These are phyloP conservation scores for Litsea cubeba DNA, from an alignment of 164 flowering plant genomes.

Conservation along the genomic window DNA sequence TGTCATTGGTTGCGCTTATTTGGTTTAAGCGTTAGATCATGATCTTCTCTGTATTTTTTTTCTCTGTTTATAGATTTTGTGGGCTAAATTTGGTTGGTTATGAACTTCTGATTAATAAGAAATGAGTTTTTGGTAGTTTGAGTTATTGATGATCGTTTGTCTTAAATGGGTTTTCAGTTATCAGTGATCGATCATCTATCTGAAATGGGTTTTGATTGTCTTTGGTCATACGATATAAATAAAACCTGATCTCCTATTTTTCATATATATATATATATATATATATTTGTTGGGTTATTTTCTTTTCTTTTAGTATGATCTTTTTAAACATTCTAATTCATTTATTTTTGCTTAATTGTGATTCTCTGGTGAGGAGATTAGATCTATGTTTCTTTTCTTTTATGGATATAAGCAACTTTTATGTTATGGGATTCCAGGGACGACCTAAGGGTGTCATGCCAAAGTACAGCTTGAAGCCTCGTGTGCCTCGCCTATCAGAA, in stretches of 20 bases:
- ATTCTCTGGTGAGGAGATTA: background rate
- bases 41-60: background rate
- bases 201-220: too few species aligned
- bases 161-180: too few species aligned
- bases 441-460: slow-evolving; percentile 87
- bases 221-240: too few species aligned
- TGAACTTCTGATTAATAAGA: too few species aligned
- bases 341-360: background rate
- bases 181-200: too few species aligned
- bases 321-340: background rate
- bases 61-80: too few species aligned
- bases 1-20: background rate
- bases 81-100: too few species aligned
- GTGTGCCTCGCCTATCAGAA: slow-evolving; percentile 77
- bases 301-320: background rate
- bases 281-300: background rate
- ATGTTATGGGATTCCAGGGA: slow-evolving; percentile 39
- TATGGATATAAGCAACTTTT: background rate
- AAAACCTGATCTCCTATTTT: too few species aligned
- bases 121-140: too few species aligned
- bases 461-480: slow-evolving; percentile 81
- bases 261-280: too few species aligned
- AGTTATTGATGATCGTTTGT: too few species aligned
- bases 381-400: background rate
- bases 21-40: background rate